Evolutionary conservation across 768 basidiomycete species (phyloP).

Genomic region (Rubroboletus pulcherrimus): DNA sequence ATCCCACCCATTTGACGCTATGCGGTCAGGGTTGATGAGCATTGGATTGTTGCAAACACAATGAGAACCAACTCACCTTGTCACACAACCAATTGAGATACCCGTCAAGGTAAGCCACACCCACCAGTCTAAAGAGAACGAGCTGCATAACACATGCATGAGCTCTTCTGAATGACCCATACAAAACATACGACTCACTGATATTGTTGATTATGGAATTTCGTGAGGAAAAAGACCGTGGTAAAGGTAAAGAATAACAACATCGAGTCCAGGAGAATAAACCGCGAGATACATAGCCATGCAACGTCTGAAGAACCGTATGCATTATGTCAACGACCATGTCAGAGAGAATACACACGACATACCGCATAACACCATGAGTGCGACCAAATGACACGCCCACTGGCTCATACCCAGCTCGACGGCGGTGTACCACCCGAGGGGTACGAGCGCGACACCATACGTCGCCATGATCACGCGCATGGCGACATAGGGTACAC

Average conservation of each 20-base stretch:
- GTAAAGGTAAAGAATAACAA: constrained; percentile 98
- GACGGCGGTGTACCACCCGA: constrained; percentile 95
- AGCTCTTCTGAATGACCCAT: background rate
- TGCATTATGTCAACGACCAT: background rate
- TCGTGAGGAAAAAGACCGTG: constrained; percentile 90
- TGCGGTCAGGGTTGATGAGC: background rate
- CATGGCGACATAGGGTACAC: constrained; percentile 92
- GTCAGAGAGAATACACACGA: constrained; percentile 22
- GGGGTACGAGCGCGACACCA: constrained; percentile 92
- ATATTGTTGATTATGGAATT: constrained; percentile 96
- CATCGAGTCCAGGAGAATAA: constrained; percentile 98
- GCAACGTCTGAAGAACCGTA: constrained; percentile 67
- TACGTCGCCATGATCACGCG: constrained; percentile 91
- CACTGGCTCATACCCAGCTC: constrained; percentile 89
- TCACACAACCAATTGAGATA: constrained; percentile 92
- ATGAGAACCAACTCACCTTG: constrained; percentile 50
- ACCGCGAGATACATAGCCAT: constrained; percentile 95
- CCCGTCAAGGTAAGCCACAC: constrained; percentile 91
- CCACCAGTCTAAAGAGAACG: constrained; percentile 98
- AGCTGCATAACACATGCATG: constrained; percentile 39
- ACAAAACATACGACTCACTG: constrained; percentile 52
- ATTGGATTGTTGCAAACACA: background rate
- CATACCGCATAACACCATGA: constrained; percentile 89
- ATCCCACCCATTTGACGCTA: constrained; percentile 94
- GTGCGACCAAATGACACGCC: constrained; percentile 86